Evolutionary conservation across 306 rosid genomes (phyloP).

Genomic region (Prunus campanulata): DNA sequence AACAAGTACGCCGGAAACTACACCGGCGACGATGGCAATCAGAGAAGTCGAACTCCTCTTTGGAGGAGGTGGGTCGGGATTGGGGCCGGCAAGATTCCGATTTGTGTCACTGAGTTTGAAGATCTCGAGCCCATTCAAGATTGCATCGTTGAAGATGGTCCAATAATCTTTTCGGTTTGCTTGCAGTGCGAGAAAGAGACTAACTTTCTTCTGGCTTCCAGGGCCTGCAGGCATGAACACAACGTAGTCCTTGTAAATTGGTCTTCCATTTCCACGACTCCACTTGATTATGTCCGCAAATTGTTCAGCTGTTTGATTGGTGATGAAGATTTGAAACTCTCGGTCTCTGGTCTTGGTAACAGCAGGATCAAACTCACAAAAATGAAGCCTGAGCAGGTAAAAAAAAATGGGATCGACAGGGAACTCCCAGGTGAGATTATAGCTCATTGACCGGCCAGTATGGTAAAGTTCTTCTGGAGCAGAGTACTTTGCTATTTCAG

Average conservation of each 20-base stretch:
- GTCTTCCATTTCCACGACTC: no score
- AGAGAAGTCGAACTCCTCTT: no score
- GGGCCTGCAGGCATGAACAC: no score
- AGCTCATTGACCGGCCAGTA: background rate
- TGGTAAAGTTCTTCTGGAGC: constrained; percentile 20
- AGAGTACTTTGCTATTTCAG: background rate
- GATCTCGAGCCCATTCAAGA: no score
- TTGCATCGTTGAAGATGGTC: rapidly evolving
- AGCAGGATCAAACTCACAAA: background rate
- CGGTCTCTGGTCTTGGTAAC: background rate
- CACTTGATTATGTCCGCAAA: rapidly evolving
- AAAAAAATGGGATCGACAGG: constrained; percentile 15
- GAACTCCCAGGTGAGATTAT: constrained; percentile 20
- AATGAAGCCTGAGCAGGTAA: constrained; percentile 36
- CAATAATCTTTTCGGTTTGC: background rate
- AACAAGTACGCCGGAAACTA: no score
- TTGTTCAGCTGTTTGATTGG: background rate
- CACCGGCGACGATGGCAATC: rapidly evolving
- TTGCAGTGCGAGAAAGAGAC: rapidly evolving
- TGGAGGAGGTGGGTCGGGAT: no score
- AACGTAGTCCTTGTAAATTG: rapidly evolving
- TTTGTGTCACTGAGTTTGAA: no score
- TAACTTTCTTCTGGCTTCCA: no score
- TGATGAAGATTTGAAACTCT: background rate
- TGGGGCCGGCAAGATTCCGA: no score